phyloP scores from a whole-genome alignment of 1,139 yeast genomes.

The Lodderomyces pseudojiufengensis region DNA sequence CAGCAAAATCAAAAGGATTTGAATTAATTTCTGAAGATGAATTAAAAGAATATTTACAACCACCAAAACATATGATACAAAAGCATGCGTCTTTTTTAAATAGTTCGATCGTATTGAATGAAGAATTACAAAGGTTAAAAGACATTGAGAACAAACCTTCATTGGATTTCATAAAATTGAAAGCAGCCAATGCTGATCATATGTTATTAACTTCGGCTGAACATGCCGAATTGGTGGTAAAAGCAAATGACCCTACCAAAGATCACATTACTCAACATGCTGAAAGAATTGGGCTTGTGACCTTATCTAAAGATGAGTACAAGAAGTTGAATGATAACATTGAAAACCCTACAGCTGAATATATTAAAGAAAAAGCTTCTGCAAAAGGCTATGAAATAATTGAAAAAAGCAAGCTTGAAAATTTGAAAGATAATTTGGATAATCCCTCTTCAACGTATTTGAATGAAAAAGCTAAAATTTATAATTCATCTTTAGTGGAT shows the following conservation, averaged over 20 bases:
- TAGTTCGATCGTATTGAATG: constrained; percentile 11
- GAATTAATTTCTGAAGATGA: constrained; percentile 17
- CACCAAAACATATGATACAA: constrained; percentile 21
- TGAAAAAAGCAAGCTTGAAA: constrained; percentile 18
- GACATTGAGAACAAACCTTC: constrained; percentile 8
- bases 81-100: constrained; percentile 16
- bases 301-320: constrained; percentile 21
- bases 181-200: constrained; percentile 18
- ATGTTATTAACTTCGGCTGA: constrained; percentile 26
- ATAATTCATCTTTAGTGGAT: constrained; percentile 16
- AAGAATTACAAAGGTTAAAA: constrained; percentile 18
- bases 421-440: constrained; percentile 12
- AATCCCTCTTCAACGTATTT: constrained; percentile 27
- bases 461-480: constrained; percentile 20
- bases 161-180: constrained; percentile 12
- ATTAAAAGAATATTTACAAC: constrained; percentile 17
- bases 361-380: constrained; percentile 23
- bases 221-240: constrained; percentile 20
- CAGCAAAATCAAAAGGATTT: constrained; percentile 14
- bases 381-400: constrained; percentile 21
- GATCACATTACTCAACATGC: constrained; percentile 25
- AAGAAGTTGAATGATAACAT: constrained; percentile 17
- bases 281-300: constrained; percentile 22
- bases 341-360: constrained; percentile 25
- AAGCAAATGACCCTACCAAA: constrained; percentile 27